Evolutionary conservation across 176 grass and related monocot species (phyloP).

Genomic region (Sorghum bicolor): Sorghum_bicolor_NCBIv3 NC_012876.2:59618501-59619000

Average conservation of each 20-base stretch:
- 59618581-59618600: slow-evolving; percentile 64
- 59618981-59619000: too few species aligned
- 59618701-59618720: neutral
- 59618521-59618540: slow-evolving; percentile 93
- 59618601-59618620: neutral
- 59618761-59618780: neutral
- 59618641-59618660: neutral
- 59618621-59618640: neutral
- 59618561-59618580: slow-evolving; percentile 69
- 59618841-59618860: neutral
- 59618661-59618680: neutral
- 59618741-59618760: slow-evolving; percentile 19
- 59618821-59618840: neutral
- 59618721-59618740: neutral
- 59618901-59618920: neutral
- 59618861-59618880: neutral
- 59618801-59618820: neutral
- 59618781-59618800: neutral
- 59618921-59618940: too few species aligned
- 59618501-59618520: slow-evolving; percentile 84
- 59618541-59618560: slow-evolving; percentile 83
- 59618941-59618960: too few species aligned
- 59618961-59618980: too few species aligned
- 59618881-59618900: neutral
- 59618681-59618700: neutral